Base-by-base conservation (phyloP, 108 stramenopile genomes). In the Nitzschia palea region DNA sequence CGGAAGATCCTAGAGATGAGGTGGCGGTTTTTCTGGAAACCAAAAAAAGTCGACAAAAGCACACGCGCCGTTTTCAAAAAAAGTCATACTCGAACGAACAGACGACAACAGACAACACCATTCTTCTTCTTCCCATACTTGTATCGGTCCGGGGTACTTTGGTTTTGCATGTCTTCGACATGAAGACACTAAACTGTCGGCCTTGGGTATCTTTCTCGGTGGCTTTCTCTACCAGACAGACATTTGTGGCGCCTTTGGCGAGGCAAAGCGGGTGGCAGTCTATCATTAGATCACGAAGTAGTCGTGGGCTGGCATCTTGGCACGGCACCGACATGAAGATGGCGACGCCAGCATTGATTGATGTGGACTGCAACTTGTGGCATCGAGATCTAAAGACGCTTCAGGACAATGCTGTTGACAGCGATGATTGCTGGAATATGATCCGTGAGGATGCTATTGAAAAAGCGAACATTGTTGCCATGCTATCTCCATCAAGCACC, bases 401-500 rank as follows among this genome's bases (percentile, higher is more conserved):
- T 6, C 70, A 67, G 18, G 23, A 52, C 6, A 29, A 54, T 40
- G 25, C 5, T 4, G 25, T 37, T 9, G 52, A 18, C 3, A 23
- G 27, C 20, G 62, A 33, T 14, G 52, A 64, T 0, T 23, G 28
- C 28, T 71, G 71, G 65, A 34, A 83, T 18, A 79, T 83, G 15
- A 31, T 83, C 25, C 23, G 54, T 20, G 66, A 78, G 40, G 82
- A 83, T 65, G 82, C 77, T n/a, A 55, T 80, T 22, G 30, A 69
- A 34, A 53, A 68, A 33, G 51, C 75, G 29, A 87, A 91, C 32
- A 85, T 92, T 40, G 76, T 79, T 40, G 86, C 78, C 36, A 71
- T 89, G 68, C 42, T 92, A 30, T 89, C 91, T 17, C 91, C 91
- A 0, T 83, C 86, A 0, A 86, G 84, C 14, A 87, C 88, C 0